Evolutionary conservation across 179 eudicot species (phyloP), one percentile per base, ranked within the genome.

Genomic region (Spergularia azorica): DNA sequence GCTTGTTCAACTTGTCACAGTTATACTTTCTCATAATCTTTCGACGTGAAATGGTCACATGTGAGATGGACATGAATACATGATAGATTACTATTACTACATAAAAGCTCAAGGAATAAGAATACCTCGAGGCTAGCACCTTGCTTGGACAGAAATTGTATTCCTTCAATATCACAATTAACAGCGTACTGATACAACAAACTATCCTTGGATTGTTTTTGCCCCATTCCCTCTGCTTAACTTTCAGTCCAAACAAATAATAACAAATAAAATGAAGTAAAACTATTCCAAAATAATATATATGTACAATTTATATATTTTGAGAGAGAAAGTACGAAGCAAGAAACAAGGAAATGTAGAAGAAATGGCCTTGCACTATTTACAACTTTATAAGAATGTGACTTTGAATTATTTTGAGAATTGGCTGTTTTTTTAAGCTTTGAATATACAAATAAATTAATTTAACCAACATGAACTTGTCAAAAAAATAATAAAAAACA

Each of bases 91-190:
- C 32, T 26, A 26, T 17, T 16, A 5, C 10, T 14, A 43, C 39
- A 10, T 14, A 20, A 12, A 60, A 32, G 17, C 41, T 10, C 5
- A 26, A 26, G 32, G 32, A 26, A 26, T 2, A 26, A 26, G 32
- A 0, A 70, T 82, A 92, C 98, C 98, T 94, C 98, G 58, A 94
- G 93, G 73, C 92, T 87, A 67, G 90, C 96, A 61, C 98, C 98
- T 72, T 92, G 86, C 59, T 75, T 78, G 79, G 79, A 86, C 54
- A 92, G 97, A 84, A 87, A 62, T 79, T 80, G 86, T 76, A 92
- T 90, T 14, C 90, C 92, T 21, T 86, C 86, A 65, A 84, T 60
- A 77, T 88, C 89, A 15, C 88, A 91, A 81, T 85, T 80, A 79
- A 82, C 75, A 17, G 87, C 98, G 43, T 89, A 87, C 80, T 92